Evolutionary conservation across 1,284 basidiomycete species (phyloP).

Genomic region (Tilletia walkeri): DNA sequence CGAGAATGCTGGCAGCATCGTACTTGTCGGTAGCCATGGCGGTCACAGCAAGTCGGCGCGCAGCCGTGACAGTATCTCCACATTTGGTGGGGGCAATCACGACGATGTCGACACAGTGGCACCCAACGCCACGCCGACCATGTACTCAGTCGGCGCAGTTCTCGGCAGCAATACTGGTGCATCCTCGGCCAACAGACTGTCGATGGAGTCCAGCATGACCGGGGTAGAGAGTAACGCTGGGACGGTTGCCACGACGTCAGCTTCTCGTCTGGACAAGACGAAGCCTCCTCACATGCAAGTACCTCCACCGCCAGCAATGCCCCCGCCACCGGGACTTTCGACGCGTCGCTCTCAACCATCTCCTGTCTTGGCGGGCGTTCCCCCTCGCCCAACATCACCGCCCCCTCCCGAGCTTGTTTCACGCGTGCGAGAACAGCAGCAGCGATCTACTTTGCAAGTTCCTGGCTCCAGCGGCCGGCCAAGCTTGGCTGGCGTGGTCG

Average conservation of each 20-base stretch:
- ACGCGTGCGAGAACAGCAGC: constrained; percentile 28
- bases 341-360: constrained; percentile 22
- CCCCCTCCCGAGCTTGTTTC: constrained; percentile 39
- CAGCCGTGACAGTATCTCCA: constrained; percentile 36
- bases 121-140: constrained; percentile 12
- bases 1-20: constrained; percentile 24
- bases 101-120: constrained; percentile 28
- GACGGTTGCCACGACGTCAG: background rate
- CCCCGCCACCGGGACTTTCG: constrained; percentile 36
- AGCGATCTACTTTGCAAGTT: constrained; percentile 20
- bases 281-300: constrained; percentile 43
- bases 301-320: constrained; percentile 43
- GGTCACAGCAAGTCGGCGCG: constrained; percentile 17
- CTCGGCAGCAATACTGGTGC: constrained; percentile 18
- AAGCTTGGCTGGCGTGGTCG: background rate
- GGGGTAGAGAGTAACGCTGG: background rate
- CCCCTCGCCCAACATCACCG: constrained; percentile 39
- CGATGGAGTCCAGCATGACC: constrained; percentile 29
- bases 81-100: constrained; percentile 36
- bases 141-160: constrained; percentile 38
- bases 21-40: constrained; percentile 30
- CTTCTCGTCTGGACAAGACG: constrained; percentile 35
- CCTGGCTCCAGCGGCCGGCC: constrained; percentile 10
- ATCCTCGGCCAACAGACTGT: constrained; percentile 26
- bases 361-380: constrained; percentile 20